A percentile compares a stretch with the other conserved stretches of the same genome.
phyloP scores from a whole-genome alignment of 2,329 filamentous ascomycete genomes.

The Fusarium torulosum region DNA sequence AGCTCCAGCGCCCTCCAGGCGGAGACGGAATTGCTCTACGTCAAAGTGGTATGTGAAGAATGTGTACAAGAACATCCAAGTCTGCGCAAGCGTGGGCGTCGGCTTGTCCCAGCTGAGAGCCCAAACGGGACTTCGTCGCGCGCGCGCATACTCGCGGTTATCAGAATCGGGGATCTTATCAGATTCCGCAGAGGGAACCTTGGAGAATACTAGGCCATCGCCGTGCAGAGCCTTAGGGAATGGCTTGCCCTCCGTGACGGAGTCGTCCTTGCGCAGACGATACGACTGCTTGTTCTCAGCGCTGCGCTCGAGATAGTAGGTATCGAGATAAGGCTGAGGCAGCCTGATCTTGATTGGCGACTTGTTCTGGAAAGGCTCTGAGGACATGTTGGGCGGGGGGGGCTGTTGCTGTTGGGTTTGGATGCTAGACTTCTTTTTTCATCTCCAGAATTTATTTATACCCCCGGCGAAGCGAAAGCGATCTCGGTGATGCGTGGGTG shows the following conservation, averaged over 20 bases:
- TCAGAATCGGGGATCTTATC: conserved; percentile 45
- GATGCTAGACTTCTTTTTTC: conserved; percentile 11
- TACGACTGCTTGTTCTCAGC: conserved; percentile 36
- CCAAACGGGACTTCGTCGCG: conserved; percentile 61
- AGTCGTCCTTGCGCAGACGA: conserved; percentile 38
- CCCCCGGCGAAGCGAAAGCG: conserved; percentile 24
- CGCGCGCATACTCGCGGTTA: conserved; percentile 63
- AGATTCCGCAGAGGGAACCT: conserved; percentile 35
- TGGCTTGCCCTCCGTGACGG: conserved; percentile 31
- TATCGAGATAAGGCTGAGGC: conserved; percentile 41
- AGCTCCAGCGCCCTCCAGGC: conserved; percentile 36
- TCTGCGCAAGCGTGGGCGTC: conserved; percentile 59
- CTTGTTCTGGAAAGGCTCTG: conserved; percentile 40
- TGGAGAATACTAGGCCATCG: conserved; percentile 37
- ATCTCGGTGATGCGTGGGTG: conserved; percentile 18
- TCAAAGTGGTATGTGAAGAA: conserved; percentile 55
- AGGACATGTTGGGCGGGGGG: conserved; percentile 30
- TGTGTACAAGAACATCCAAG: conserved; percentile 64
- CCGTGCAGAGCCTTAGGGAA: conserved; percentile 41
- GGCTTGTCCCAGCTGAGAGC: conserved; percentile 57
- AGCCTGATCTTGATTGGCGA: conserved; percentile 60
- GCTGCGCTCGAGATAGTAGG: conserved; percentile 42
- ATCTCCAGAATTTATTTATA: conserved; percentile 40
- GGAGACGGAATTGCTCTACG: conserved; percentile 44
- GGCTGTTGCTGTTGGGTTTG: conserved; percentile 13